A percentile compares a stretch with the other conserved stretches of the same genome.
Evolutionary conservation across 2,329 filamentous ascomycete species (phyloP).

Genomic region (Lecanicillium sp.): DNA sequence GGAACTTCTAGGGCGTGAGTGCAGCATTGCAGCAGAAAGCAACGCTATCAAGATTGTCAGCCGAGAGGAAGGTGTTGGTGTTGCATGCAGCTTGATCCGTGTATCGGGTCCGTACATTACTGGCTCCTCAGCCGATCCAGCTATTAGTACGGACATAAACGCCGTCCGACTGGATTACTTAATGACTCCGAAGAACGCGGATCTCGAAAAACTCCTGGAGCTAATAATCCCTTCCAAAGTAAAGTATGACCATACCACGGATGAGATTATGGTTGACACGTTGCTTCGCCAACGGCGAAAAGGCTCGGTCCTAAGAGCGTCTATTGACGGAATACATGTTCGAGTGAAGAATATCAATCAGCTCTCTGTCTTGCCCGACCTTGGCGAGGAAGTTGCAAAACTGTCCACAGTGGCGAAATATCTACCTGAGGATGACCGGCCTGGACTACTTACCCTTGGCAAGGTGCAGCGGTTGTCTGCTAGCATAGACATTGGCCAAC

Average conservation of each 20-base stretch:
- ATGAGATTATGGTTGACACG: constrained; percentile 92
- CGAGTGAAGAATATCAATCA: constrained; percentile 55
- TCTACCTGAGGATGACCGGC: constrained; percentile 88
- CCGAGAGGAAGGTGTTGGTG: constrained; percentile 60
- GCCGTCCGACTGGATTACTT: constrained; percentile 68
- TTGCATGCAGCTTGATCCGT: constrained; percentile 69
- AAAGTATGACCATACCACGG: constrained; percentile 75
- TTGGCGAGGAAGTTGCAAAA: constrained; percentile 72
- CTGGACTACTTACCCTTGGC: constrained; percentile 71
- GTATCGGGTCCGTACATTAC: constrained; percentile 61
- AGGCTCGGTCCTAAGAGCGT: constrained; percentile 70
- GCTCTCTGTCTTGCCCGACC: constrained; percentile 57
- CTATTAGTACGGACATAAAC: constrained; percentile 53
- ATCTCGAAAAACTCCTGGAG: constrained; percentile 73
- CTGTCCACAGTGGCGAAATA: constrained; percentile 89
- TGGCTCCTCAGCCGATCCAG: constrained; percentile 44
- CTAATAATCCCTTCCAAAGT: constrained; percentile 88
- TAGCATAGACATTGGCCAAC: constrained; percentile 55
- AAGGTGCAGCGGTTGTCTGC: constrained; percentile 56
- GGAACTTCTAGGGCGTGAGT: constrained; percentile 68
- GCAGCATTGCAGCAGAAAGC: constrained; percentile 64
- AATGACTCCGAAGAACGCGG: constrained; percentile 63
- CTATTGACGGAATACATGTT: constrained; percentile 55
- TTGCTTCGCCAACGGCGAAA: constrained; percentile 78
- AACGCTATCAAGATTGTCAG: constrained; percentile 76